A percentile compares a stretch with the other conserved stretches of the same genome.
Conservation (phyloP, 495 filamentous ascomycete genomes). For the Penicillium parvum region DNA sequence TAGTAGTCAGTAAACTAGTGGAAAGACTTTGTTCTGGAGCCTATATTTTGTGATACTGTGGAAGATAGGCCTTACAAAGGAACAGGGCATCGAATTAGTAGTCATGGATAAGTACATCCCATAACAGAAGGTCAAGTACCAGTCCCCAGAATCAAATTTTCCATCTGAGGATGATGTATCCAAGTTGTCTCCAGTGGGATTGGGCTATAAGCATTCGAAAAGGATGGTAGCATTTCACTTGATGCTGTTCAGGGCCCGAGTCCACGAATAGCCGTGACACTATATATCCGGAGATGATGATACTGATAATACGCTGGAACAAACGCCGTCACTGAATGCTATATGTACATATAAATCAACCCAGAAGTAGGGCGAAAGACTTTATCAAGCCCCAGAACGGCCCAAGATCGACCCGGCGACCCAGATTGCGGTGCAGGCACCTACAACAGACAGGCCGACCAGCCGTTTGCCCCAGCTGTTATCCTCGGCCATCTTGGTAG, state of each 20-base stretch:
- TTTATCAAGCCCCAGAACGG: not conserved
- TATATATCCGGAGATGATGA: not conserved
- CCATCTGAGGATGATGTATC: too few relatives aligned
- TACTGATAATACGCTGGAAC: not conserved
- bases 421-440: slow-evolving; percentile 66
- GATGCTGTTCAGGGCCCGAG: too few relatives aligned
- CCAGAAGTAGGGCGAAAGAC: not conserved
- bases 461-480: slow-evolving; percentile 67
- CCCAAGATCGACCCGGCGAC: slow-evolving; percentile 51
- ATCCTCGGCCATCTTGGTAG: slow-evolving; percentile 62
- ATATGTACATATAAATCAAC: slow-evolving; percentile 2
- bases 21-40: too few relatives aligned
- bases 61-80: too few relatives aligned
- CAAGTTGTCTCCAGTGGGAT: not conserved
- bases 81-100: too few relatives aligned
- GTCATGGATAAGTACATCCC: too few relatives aligned
- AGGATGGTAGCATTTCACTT: not conserved
- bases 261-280: too few relatives aligned
- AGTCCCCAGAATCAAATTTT: too few relatives aligned
- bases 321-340: slow-evolving; percentile 5
- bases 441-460: slow-evolving; percentile 58
- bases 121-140: too few relatives aligned
- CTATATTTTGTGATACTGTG: too few relatives aligned
- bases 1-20: too few relatives aligned
- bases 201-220: not conserved